Percentiles rank a stretch among this genome's conserved stretches.
Conservation (phyloP, 2,329 filamentous ascomycete genomes). For the Penicillium concentricum region DNA sequence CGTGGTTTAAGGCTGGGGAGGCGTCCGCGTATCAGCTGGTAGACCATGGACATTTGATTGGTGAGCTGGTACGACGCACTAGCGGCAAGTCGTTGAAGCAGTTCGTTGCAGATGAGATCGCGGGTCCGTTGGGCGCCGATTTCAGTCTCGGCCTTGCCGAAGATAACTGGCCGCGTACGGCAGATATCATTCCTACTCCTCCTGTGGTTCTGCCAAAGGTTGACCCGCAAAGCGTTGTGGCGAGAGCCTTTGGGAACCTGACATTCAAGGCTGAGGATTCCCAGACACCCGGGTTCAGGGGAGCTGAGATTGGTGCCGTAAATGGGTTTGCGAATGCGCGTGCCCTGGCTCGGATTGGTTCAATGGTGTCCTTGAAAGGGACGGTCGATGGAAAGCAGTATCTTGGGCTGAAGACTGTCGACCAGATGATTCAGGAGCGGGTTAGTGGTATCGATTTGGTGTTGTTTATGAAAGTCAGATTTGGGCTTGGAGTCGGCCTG, state of each 20-base stretch:
- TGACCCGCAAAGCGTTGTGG: slow-evolving; percentile 28
- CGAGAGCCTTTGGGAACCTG: slow-evolving; percentile 33
- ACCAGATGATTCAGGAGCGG: slow-evolving; percentile 49
- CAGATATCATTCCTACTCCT: slow-evolving; percentile 35
- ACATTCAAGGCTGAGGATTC: slow-evolving; percentile 20
- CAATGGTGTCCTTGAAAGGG: slow-evolving; percentile 37
- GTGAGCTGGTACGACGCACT: slow-evolving; percentile 45
- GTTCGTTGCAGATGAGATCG: slow-evolving; percentile 47
- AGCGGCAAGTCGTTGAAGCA: slow-evolving; percentile 45
- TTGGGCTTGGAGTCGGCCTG: slow-evolving; percentile 47
- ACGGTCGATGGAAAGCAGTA: slow-evolving; percentile 35
- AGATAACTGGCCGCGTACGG: slow-evolving; percentile 43
- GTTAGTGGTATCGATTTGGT: slow-evolving; percentile 43
- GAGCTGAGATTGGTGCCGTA: slow-evolving; percentile 42
- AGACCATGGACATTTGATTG: slow-evolving; percentile 43
- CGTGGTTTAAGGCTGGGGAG: slow-evolving; percentile 44
- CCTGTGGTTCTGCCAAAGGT: slow-evolving; percentile 12
- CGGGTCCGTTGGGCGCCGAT: slow-evolving; percentile 46
- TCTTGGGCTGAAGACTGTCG: slow-evolving; percentile 44
- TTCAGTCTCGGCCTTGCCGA: slow-evolving; percentile 48
- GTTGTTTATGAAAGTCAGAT: slow-evolving; percentile 34
- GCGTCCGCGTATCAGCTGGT: slow-evolving; percentile 40
- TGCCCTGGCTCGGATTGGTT: slow-evolving; percentile 44
- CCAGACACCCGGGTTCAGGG: slow-evolving; percentile 36
- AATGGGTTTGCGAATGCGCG: slow-evolving; percentile 51